Conservation (phyloP, 2,329 filamentous ascomycete genomes). For the Waltergamsia citrina region DNA sequence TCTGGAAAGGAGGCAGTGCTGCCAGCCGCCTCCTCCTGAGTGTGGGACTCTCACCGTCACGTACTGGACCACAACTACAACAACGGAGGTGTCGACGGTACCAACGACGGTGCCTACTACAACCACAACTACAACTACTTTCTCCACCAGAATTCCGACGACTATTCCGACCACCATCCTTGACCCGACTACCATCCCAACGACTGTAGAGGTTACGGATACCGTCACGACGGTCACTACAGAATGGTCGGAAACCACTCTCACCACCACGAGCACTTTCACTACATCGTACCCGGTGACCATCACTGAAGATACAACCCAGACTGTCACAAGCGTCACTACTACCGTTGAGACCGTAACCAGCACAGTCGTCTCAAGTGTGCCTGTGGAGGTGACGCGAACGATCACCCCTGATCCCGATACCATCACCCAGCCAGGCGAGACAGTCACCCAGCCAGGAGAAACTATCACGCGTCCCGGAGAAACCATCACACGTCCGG, state of each 20-base stretch:
- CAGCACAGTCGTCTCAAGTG: too few species aligned
- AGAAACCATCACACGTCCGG: constrained; percentile 12
- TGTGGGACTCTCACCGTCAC: constrained; percentile 5
- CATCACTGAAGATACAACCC: too few species aligned
- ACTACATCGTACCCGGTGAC: too few species aligned
- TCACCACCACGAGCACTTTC: too few species aligned
- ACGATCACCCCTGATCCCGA: too few species aligned
- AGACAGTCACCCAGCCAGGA: constrained; percentile 8
- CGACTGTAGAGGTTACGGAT: constrained; percentile 1
- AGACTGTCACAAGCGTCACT: too few species aligned
- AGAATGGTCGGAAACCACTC: neutral
- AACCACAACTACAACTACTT: constrained; percentile 1
- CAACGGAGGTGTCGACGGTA: constrained; percentile 7
- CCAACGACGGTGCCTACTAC: constrained; percentile 2
- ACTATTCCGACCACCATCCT: constrained; percentile 3
- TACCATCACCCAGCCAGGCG: too few species aligned
- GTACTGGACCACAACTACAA: constrained; percentile 5
- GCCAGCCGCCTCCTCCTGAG: neutral
- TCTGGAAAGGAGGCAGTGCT: neutral
- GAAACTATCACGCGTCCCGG: constrained; percentile 16
- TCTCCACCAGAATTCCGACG: too few species aligned
- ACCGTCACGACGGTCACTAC: constrained; percentile 6
- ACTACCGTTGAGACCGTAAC: too few species aligned
- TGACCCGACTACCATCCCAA: constrained; percentile 4
- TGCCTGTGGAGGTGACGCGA: too few species aligned